A percentile compares a stretch with the other conserved stretches of the same genome.
Evolutionary conservation across 106 monocot genomes (phyloP).

Genomic region (Cymbidium sinense): DNA sequence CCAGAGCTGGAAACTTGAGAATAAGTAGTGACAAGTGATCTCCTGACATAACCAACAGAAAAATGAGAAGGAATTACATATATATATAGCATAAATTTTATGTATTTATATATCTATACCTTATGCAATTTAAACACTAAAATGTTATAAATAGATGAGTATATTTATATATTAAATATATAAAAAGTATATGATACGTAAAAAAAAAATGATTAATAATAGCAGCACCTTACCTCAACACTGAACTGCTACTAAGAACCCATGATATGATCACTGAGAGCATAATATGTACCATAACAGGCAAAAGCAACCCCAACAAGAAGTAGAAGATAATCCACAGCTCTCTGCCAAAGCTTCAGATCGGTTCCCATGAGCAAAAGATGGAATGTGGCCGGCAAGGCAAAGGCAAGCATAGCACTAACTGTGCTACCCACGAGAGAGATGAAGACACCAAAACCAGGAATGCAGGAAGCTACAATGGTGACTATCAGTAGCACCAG

Average conservation of each 20-base stretch:
- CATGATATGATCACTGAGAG: conserved; percentile 11
- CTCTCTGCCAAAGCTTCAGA: conserved; percentile 29
- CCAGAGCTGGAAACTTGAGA: background rate
- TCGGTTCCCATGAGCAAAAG: conserved; percentile 55
- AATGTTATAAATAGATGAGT: too few relatives aligned
- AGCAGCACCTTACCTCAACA: too few relatives aligned
- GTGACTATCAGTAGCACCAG: conserved; percentile 31
- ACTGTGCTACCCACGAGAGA: conserved; percentile 78
- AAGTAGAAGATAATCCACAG: conserved; percentile 51
- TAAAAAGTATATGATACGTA: too few relatives aligned
- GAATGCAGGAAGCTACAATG: conserved; percentile 58
- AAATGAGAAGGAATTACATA: too few relatives aligned
- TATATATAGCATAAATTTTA: too few relatives aligned
- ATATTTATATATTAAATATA: too few relatives aligned
- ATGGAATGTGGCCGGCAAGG: conserved; percentile 80
- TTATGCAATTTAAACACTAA: too few relatives aligned
- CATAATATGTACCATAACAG: conserved; percentile 47
- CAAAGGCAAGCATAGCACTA: conserved; percentile 85
- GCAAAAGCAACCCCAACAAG: conserved; percentile 63
- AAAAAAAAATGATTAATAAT: too few relatives aligned
- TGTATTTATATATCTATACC: too few relatives aligned
- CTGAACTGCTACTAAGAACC: conserved; percentile 11
- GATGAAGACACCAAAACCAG: conserved; percentile 78
- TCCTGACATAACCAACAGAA: too few relatives aligned
- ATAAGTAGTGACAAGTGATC: too few relatives aligned